Evolutionary conservation across 2,329 filamentous ascomycete genomes (phyloP).

Genomic region (Fusarium equiseti): DNA sequence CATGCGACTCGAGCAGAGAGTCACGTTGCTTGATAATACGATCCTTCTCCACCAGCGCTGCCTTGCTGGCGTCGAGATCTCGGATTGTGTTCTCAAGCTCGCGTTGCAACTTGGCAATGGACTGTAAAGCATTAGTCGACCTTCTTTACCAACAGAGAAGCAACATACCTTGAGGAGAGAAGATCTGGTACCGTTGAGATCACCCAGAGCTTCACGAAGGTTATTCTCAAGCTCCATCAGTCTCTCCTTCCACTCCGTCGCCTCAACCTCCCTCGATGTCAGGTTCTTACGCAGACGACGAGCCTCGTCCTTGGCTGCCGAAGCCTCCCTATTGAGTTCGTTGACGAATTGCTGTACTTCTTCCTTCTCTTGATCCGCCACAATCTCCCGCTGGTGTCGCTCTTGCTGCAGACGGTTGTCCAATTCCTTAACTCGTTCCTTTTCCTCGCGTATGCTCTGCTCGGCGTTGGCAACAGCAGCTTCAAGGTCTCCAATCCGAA

Average conservation of each 20-base stretch:
- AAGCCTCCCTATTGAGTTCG: constrained; percentile 88
- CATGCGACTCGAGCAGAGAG: constrained; percentile 86
- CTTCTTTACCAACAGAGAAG: neutral
- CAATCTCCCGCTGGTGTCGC: constrained; percentile 85
- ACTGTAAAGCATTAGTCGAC: constrained; percentile 59
- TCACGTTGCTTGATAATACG: constrained; percentile 91
- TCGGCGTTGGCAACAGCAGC: constrained; percentile 84
- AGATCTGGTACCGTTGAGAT: constrained; percentile 86
- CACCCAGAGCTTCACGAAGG: constrained; percentile 86
- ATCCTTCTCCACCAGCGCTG: constrained; percentile 88
- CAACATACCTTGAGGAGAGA: constrained; percentile 79
- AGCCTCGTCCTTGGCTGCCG: constrained; percentile 85
- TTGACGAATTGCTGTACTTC: constrained; percentile 95
- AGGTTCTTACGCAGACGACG: constrained; percentile 85
- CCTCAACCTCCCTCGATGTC: constrained; percentile 86
- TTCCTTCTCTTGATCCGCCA: constrained; percentile 90
- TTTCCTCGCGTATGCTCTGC: constrained; percentile 84
- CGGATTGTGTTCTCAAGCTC: constrained; percentile 87
- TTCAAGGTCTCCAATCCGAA: constrained; percentile 94
- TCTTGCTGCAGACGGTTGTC: constrained; percentile 83
- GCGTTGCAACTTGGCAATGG: constrained; percentile 86
- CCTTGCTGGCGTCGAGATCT: constrained; percentile 83
- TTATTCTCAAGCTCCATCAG: constrained; percentile 91
- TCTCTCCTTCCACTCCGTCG: constrained; percentile 90
- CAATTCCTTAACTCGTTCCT: constrained; percentile 78